These are phyloP conservation scores for Phaeosphaeria sp. DNA, from an alignment of 2,329 filamentous ascomycete species.

Conservation along the genomic window DNA sequence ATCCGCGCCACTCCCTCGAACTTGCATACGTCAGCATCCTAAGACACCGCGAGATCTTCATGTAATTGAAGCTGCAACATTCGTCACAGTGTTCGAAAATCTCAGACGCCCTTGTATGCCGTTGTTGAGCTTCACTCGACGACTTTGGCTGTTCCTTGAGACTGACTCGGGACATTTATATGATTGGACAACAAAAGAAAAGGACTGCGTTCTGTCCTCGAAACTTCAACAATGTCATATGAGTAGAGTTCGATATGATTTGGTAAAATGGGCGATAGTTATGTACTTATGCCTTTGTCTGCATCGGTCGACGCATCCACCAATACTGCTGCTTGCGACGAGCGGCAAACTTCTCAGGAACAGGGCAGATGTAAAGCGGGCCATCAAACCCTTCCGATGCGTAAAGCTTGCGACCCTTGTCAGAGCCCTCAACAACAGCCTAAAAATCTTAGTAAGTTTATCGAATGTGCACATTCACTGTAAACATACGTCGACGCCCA, in stretches of 20 bases:
- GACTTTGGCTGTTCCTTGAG: too few relatives aligned
- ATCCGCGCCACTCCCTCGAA: too few relatives aligned
- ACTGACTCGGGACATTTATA: too few relatives aligned
- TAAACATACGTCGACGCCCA: conserved; percentile 13
- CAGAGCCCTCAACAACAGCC: conserved; percentile 13
- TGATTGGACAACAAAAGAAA: too few relatives aligned
- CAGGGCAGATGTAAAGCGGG: conserved; percentile 4
- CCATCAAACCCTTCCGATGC: conserved; percentile 12
- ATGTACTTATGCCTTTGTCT: neutral
- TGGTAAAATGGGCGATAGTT: neutral
- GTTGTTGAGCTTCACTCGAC: too few relatives aligned
- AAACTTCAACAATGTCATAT: too few relatives aligned
- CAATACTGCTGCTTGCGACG: conserved; percentile 13
- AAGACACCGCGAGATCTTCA: too few relatives aligned
- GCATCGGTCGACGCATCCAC: conserved; percentile 10
- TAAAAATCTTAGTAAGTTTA: neutral
- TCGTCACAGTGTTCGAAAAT: too few relatives aligned
- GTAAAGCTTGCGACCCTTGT: conserved; percentile 8
- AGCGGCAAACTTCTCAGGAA: conserved; percentile 10
- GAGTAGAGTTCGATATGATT: neutral
- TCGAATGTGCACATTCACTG: neutral
- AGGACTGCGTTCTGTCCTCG: too few relatives aligned
- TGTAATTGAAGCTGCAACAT: too few relatives aligned
- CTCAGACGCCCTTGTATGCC: too few relatives aligned
- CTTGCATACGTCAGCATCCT: too few relatives aligned